These are phyloP conservation scores for Cutaneotrichosporon cyanovorans DNA, from an alignment of 1,284 basidiomycete species.

Conservation along the genomic window DNA sequence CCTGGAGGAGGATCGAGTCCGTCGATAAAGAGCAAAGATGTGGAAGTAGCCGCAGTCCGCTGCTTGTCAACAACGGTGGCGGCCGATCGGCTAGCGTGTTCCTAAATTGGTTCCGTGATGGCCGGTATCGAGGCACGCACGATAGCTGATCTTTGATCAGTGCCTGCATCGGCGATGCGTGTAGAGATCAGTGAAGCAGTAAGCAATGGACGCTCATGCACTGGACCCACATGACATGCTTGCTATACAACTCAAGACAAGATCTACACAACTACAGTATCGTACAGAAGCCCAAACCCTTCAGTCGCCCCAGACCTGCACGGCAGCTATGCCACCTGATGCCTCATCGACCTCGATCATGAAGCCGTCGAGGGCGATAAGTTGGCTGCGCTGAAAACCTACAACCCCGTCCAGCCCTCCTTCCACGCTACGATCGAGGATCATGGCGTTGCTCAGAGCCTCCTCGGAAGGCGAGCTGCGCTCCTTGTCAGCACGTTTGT, in stretches of 20 bases:
- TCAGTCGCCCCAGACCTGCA: conserved; percentile 24
- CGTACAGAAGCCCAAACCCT: too few relatives aligned
- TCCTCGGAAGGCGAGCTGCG: not conserved
- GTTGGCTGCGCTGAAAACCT: conserved; percentile 28
- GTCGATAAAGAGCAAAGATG: not conserved
- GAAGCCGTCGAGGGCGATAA: conserved; percentile 73
- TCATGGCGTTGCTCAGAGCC: conserved; percentile 54
- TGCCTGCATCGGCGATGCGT: too few relatives aligned
- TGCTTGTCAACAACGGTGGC: conserved; percentile 2
- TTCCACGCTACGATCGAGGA: conserved; percentile 74
- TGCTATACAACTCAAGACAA: too few relatives aligned
- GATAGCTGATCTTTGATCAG: too few relatives aligned
- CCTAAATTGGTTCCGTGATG: not conserved
- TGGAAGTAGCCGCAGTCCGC: not conserved
- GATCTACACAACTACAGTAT: too few relatives aligned
- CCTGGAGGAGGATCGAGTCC: not conserved
- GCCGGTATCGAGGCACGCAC: not conserved
- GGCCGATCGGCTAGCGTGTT: not conserved
- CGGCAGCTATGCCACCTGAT: conserved; percentile 51
- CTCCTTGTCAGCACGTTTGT: conserved; percentile 1
- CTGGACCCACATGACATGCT: too few relatives aligned
- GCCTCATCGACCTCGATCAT: conserved; percentile 68
- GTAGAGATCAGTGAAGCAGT: too few relatives aligned
- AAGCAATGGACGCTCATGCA: too few relatives aligned
- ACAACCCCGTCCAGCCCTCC: conserved; percentile 50